These are phyloP conservation scores for Mycena metata DNA, from an alignment of 768 basidiomycete species.

Conservation along the genomic window DNA sequence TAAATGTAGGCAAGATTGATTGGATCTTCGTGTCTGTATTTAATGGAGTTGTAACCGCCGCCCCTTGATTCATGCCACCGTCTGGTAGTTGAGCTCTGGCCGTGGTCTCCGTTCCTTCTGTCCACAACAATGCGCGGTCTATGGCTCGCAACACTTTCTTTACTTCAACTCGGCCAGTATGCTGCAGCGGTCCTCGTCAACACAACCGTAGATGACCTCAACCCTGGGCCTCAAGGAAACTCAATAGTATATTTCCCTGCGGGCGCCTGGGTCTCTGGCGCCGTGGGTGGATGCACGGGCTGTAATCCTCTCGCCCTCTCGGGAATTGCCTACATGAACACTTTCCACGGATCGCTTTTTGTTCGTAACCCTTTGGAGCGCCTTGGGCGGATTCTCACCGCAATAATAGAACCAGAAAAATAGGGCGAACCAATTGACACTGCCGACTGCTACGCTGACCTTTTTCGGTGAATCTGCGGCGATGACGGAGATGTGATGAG, in stretches of 20 bases:
- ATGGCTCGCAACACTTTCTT: conserved; percentile 26
- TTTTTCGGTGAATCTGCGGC: conserved; percentile 22
- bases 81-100: conserved; percentile 28
- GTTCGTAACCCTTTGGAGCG: conserved; percentile 9
- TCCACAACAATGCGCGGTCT: conserved; percentile 25
- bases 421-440: background rate
- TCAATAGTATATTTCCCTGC: conserved; percentile 21
- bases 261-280: conserved; percentile 6
- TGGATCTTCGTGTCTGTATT: background rate
- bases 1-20: too few species aligned
- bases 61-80: conserved; percentile 29
- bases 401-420: background rate
- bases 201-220: conserved; percentile 26
- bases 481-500: background rate
- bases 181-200: background rate
- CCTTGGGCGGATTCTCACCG: background rate
- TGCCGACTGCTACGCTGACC: conserved; percentile 11
- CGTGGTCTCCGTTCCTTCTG: conserved; percentile 28
- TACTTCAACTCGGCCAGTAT: conserved; percentile 14
- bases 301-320: conserved; percentile 9
- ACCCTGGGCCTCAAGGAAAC: conserved; percentile 15
- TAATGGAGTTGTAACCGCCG: conserved; percentile 4
- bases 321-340: background rate
- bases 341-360: conserved; percentile 25
- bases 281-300: conserved; percentile 15